Percentiles rank a stretch among this genome's conserved stretches.
Evolutionary conservation across 2,329 filamentous ascomycete species (phyloP).

Genomic region (Aspergillus sp.): DNA sequence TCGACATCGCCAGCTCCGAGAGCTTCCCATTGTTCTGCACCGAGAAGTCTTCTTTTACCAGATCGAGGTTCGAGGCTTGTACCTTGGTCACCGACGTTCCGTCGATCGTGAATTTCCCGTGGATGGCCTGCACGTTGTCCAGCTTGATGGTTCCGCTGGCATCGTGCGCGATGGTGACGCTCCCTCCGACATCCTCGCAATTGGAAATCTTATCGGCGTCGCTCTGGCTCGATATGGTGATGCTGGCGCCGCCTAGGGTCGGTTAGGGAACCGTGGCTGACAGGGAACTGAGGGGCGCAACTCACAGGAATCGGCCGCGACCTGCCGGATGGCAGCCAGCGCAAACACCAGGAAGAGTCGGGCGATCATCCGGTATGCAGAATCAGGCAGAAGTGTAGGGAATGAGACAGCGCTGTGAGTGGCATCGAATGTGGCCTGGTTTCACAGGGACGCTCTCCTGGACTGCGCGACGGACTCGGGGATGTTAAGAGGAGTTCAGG

Average conservation of each 20-base stretch:
- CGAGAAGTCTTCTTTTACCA: conserved; percentile 10
- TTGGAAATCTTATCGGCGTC: conserved; percentile 23
- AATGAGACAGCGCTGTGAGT: no score
- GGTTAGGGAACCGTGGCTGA: neutral
- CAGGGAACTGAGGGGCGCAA: neutral
- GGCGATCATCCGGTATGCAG: neutral
- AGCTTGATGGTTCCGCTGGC: conserved; percentile 31
- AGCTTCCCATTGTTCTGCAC: conserved; percentile 12
- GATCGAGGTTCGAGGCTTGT: conserved; percentile 12
- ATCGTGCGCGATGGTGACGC: conserved; percentile 29
- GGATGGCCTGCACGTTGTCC: conserved; percentile 27
- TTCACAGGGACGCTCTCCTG: no score
- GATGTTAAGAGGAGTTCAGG: no score
- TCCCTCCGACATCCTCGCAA: conserved; percentile 34
- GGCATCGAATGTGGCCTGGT: no score
- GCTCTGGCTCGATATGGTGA: conserved; percentile 32
- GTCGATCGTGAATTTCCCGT: conserved; percentile 14
- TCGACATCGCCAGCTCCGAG: conserved; percentile 10
- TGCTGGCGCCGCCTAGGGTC: conserved; percentile 10
- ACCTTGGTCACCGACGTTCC: conserved; percentile 10
- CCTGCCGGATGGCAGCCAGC: neutral
- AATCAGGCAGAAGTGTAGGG: no score
- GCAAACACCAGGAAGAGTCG: neutral
- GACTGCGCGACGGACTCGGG: no score
- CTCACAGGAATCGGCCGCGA: neutral